Conservation (phyloP, 116 monocot species). For the Cymodocea nodosa region DNA sequence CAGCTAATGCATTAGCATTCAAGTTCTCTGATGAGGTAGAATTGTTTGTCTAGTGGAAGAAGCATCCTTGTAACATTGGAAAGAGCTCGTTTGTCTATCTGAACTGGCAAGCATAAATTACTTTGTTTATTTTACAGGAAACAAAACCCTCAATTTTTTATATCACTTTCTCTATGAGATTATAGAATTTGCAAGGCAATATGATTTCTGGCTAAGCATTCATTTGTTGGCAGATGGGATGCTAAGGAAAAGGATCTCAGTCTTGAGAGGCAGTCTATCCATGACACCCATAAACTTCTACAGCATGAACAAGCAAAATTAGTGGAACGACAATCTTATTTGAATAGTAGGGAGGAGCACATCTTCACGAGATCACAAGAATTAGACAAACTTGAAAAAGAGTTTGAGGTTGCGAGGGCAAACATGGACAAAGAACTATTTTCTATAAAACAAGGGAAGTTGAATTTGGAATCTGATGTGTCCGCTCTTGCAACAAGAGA, state of each 20-base stretch:
- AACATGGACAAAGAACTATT: conserved; percentile 37
- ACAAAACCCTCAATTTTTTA: no score
- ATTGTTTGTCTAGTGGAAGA: no score
- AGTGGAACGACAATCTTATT: conserved; percentile 31
- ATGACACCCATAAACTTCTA: conserved; percentile 62
- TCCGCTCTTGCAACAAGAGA: conserved; percentile 42
- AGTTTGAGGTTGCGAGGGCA: conserved; percentile 33
- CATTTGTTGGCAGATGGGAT: conserved; percentile 36
- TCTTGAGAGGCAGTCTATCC: conserved; percentile 45
- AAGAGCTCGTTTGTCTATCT: no score
- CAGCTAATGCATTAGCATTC: no score
- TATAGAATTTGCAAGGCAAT: no score
- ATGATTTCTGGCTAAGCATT: no score
- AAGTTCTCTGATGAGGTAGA: no score
- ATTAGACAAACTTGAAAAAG: conserved; percentile 37
- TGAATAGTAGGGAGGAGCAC: conserved; percentile 66
- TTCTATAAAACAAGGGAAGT: conserved; percentile 31
- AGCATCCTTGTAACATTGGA: no score
- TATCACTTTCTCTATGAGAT: no score
- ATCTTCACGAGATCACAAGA: conserved; percentile 38
- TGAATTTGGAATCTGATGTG: conserved; percentile 35
- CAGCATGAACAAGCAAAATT: conserved; percentile 58
- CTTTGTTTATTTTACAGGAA: no score
- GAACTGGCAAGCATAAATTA: no score
- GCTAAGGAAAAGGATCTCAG: conserved; percentile 60